phyloP scores from a whole-genome alignment of 768 basidiomycete genomes.

The Tylopilus intermedius region DNA sequence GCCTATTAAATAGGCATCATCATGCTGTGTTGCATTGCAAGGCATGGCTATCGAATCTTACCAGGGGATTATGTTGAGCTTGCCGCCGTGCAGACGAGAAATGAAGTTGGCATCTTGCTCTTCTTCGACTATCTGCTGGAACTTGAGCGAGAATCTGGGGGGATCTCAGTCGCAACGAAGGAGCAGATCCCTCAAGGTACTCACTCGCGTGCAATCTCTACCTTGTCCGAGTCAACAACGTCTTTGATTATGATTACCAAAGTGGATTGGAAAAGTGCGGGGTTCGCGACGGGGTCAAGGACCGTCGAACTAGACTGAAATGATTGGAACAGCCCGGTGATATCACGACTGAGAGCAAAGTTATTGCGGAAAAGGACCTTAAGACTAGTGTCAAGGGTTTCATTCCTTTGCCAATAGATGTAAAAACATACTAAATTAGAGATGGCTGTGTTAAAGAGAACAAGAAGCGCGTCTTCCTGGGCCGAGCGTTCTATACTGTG shows the following conservation, averaged over 20 bases:
- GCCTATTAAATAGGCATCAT: conserved; percentile 19
- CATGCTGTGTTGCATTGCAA: conserved; percentile 5
- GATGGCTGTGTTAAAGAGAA: conserved; percentile 61
- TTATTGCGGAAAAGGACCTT: conserved; percentile 65
- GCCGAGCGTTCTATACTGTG: conserved; percentile 60
- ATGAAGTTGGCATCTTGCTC: conserved; percentile 62
- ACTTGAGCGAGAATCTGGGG: conserved; percentile 47
- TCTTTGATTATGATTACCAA: conserved; percentile 67
- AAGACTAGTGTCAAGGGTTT: not conserved
- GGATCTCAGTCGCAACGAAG: not conserved
- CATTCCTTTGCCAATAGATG: not conserved
- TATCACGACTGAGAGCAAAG: conserved; percentile 58
- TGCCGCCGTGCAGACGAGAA: conserved; percentile 50
- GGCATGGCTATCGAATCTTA: not conserved
- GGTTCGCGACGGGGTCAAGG: conserved; percentile 54
- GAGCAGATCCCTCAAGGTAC: conserved; percentile 9
- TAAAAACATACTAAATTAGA: conserved; percentile 49
- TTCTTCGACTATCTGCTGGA: conserved; percentile 54
- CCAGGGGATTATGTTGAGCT: conserved; percentile 57
- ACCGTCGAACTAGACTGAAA: conserved; percentile 55
- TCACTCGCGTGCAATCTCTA: conserved; percentile 55
- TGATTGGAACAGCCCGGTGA: conserved; percentile 55
- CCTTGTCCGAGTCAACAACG: conserved; percentile 56
- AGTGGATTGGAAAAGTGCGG: conserved; percentile 52
- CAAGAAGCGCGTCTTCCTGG: conserved; percentile 60